phyloP scores from a whole-genome alignment of 371 early-diverging fungal species.

The Mucor racemosus region DNA sequence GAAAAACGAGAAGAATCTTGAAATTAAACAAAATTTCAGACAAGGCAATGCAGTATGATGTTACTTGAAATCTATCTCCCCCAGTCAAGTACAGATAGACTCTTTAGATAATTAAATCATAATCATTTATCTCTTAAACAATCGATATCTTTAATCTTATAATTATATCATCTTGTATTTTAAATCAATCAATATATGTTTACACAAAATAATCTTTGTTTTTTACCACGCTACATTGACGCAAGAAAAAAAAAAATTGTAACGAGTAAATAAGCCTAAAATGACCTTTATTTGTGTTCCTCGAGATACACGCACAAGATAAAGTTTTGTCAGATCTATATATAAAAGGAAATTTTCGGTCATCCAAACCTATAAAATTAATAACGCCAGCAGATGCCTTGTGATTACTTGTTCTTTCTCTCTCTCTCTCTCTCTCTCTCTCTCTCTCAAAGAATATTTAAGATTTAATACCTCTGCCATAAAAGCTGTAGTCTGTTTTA shows the following conservation, averaged over 20 bases:
- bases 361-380: neutral
- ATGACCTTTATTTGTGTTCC: slow-evolving; percentile 7
- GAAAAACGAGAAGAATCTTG: too few species aligned
- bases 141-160: neutral
- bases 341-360: neutral
- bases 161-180: neutral
- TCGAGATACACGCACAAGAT: slow-evolving; percentile 8
- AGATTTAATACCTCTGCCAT: too few species aligned
- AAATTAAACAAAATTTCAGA: too few species aligned
- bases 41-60: neutral
- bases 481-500: too few species aligned
- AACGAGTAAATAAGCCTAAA: slow-evolving; percentile 8
- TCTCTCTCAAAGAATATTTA: too few species aligned
- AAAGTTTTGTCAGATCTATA: slow-evolving; percentile 1
- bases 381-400: neutral
- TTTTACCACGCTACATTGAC: neutral
- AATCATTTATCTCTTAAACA: neutral
- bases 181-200: neutral
- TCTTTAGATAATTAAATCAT: too few species aligned
- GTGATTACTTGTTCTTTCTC: neutral
- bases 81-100: neutral
- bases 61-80: neutral
- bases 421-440: too few species aligned
- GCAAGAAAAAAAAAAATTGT: neutral
- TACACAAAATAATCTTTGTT: neutral